These are phyloP conservation scores for Phytophthora pseudosyringae DNA, from an alignment of 352 stramenopile genomes.

Conservation along the genomic window DNA sequence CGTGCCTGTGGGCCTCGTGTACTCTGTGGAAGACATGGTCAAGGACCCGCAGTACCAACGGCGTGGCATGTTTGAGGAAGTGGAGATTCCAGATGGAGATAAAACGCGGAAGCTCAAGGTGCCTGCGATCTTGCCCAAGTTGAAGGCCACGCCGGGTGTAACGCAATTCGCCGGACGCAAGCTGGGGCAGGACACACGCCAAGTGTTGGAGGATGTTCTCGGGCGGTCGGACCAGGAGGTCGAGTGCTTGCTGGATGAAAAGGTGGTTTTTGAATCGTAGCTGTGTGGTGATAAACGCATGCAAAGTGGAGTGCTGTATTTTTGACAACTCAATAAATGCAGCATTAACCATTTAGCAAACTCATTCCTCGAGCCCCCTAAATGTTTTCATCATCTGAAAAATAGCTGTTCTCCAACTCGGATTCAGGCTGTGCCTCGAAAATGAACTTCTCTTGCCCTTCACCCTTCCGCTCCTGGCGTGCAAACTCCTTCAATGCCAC, in stretches of 20 bases:
- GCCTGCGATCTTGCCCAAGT: slow-evolving; percentile 80
- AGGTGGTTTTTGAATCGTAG: slow-evolving; percentile 75
- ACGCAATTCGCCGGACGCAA: slow-evolving; percentile 73
- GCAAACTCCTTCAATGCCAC: slow-evolving; percentile 7
- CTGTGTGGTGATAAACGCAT: not conserved
- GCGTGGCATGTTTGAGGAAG: slow-evolving; percentile 81
- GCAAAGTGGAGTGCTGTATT: not conserved
- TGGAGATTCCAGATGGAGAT: slow-evolving; percentile 50
- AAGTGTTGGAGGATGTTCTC: slow-evolving; percentile 65
- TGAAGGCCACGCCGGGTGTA: slow-evolving; percentile 61
- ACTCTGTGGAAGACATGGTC: slow-evolving; percentile 85
- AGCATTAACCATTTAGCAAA: not conserved
- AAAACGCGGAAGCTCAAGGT: slow-evolving; percentile 56
- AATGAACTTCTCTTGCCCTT: not conserved
- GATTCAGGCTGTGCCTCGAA: slow-evolving; percentile 9
- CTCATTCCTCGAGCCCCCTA: too few species aligned
- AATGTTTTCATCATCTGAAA: not conserved
- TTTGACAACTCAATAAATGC: not conserved
- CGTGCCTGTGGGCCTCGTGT: slow-evolving; percentile 75
- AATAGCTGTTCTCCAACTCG: slow-evolving; percentile 6
- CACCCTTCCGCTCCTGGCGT: slow-evolving; percentile 1
- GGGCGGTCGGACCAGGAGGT: slow-evolving; percentile 60
- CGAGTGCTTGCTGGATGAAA: slow-evolving; percentile 55
- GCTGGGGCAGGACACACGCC: slow-evolving; percentile 73
- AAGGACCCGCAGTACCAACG: slow-evolving; percentile 73